A percentile compares a stretch with the other conserved stretches of the same genome.
Evolutionary conservation across 495 filamentous ascomycete genomes (phyloP).

Genomic region (Penicillium canariense): DNA sequence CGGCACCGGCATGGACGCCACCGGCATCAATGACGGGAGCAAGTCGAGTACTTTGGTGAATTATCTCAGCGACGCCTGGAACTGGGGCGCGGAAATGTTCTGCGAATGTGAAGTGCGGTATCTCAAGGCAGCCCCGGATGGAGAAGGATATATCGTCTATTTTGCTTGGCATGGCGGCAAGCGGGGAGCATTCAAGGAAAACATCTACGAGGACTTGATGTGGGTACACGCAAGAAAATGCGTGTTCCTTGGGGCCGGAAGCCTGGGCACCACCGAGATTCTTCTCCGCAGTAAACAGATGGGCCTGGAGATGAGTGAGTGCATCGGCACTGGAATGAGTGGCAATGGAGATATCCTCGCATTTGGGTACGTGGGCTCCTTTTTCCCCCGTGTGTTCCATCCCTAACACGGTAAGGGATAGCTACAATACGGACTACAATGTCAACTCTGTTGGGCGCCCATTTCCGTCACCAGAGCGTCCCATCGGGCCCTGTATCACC

Average conservation of each 20-base stretch:
- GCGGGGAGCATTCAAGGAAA: constrained; percentile 53
- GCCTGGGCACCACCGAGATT: too few relatives aligned
- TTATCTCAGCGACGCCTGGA: constrained; percentile 70
- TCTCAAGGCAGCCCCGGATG: constrained; percentile 51
- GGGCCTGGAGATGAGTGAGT: too few relatives aligned
- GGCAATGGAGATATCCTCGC: too few relatives aligned
- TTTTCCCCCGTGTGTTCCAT: too few relatives aligned
- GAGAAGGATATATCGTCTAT: constrained; percentile 58
- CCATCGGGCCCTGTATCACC: constrained; percentile 58
- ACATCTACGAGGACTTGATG: constrained; percentile 61
- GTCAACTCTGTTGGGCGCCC: too few relatives aligned
- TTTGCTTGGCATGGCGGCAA: constrained; percentile 65
- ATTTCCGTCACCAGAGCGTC: not conserved
- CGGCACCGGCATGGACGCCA: constrained; percentile 59
- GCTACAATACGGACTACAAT: too few relatives aligned
- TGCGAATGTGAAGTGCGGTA: constrained; percentile 69
- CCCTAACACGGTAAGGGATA: too few relatives aligned
- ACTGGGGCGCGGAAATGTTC: constrained; percentile 73
- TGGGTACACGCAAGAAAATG: constrained; percentile 65
- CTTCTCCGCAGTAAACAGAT: too few relatives aligned
- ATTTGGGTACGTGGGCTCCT: too few relatives aligned
- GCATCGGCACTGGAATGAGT: too few relatives aligned
- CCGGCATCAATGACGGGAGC: constrained; percentile 65
- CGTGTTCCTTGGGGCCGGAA: too few relatives aligned
- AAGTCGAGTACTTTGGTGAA: constrained; percentile 65